A percentile compares a stretch with the other conserved stretches of the same genome.
phyloP scores from a whole-genome alignment of 768 basidiomycete species.

The Asterophora lycoperdoides region DNA sequence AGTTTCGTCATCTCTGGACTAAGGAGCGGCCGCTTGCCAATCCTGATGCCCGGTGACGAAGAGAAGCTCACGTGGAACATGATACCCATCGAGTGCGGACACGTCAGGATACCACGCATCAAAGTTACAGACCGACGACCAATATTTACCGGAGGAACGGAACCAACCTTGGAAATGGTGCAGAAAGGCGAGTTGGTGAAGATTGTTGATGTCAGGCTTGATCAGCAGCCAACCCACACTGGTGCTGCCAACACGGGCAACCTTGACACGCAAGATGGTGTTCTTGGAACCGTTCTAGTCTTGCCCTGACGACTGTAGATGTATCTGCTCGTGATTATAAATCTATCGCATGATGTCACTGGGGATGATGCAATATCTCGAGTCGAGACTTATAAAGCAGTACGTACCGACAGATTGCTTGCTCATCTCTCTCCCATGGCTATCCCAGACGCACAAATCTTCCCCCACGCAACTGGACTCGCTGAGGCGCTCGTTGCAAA shows the following conservation, averaged over 20 bases:
- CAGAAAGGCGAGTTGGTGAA: conserved; percentile 44
- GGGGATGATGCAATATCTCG: conserved; percentile 3
- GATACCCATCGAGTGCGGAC: conserved; percentile 72
- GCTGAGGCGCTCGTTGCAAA: conserved; percentile 48
- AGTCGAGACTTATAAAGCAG: conserved; percentile 4
- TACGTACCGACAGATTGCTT: neutral
- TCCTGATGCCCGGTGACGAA: conserved; percentile 72
- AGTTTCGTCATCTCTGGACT: conserved; percentile 82
- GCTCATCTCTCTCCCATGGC: conserved; percentile 26
- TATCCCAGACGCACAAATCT: conserved; percentile 48
- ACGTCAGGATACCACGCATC: conserved; percentile 57
- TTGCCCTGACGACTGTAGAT: conserved; percentile 21
- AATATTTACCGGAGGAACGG: conserved; percentile 20
- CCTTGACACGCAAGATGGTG: conserved; percentile 13
- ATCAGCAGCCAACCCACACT: conserved; percentile 20
- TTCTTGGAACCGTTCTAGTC: conserved; percentile 31
- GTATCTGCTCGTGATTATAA: neutral
- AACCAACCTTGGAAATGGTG: conserved; percentile 27
- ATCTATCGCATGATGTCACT: neutral
- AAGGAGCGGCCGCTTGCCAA: conserved; percentile 58
- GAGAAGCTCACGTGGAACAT: conserved; percentile 63
- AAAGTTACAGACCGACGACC: conserved; percentile 52
- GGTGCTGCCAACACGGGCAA: conserved; percentile 11
- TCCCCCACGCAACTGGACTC: conserved; percentile 53
- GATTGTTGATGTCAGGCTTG: conserved; percentile 50